Evolutionary conservation across 202 grass and related monocot species (phyloP).

Genomic region (Hordeum pubiflorum): DNA sequence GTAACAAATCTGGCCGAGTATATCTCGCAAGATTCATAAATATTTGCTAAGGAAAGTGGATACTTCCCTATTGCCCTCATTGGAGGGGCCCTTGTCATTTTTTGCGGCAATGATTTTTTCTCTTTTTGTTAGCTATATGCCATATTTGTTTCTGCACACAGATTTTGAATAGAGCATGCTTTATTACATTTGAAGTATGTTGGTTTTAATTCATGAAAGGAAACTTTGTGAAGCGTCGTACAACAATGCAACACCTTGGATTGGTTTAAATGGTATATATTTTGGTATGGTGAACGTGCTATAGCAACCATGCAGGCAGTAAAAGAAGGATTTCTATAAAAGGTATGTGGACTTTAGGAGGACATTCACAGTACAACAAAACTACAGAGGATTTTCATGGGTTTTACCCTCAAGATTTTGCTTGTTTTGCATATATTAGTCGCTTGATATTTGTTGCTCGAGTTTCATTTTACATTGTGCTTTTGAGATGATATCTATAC

Average conservation of each 20-base stretch:
- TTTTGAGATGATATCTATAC: no score
- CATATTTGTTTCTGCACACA: no score
- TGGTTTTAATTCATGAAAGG: constrained; percentile 2
- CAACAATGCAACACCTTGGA: no score
- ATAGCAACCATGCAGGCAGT: constrained; percentile 73
- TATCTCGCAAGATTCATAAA: constrained; percentile 13
- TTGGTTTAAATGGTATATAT: constrained; percentile 17
- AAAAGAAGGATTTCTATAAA: constrained; percentile 25
- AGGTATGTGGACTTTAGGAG: not conserved
- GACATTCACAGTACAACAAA: constrained; percentile 15
- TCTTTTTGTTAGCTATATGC: no score
- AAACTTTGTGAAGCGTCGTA: constrained; percentile 93
- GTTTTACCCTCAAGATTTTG: no score
- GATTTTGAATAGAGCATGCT: no score
- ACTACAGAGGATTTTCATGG: no score
- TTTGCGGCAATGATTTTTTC: constrained; percentile 47
- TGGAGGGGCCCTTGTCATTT: constrained; percentile 57
- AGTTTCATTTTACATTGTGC: no score
- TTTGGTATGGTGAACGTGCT: constrained; percentile 72
- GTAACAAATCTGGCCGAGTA: no score
- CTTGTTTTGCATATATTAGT: no score
- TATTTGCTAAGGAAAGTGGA: constrained; percentile 79
- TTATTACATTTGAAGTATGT: no score
- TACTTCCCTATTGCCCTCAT: constrained; percentile 75
- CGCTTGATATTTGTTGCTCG: no score